A percentile compares a stretch with the other conserved stretches of the same genome.
phyloP scores from a whole-genome alignment of 2,329 filamentous ascomycete genomes.

The Xylariaceae sp. region DNA sequence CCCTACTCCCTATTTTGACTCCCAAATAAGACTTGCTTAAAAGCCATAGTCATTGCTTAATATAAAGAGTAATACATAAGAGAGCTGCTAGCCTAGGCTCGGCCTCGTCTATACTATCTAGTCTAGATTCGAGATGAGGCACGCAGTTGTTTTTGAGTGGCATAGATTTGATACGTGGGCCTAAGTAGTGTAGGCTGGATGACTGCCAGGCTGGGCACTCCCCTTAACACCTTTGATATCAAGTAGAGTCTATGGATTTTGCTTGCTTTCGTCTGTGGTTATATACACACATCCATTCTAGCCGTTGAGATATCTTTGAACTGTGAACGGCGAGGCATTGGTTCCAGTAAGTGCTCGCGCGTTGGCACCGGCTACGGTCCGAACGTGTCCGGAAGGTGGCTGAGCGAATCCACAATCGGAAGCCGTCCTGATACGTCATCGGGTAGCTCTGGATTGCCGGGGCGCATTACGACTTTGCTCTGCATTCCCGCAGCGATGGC shows the following conservation, averaged over 20 bases:
- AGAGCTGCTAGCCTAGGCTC: not conserved
- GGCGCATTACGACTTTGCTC: slow-evolving; percentile 58
- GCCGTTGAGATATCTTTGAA: not conserved
- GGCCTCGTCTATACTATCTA: not conserved
- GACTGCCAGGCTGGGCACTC: not conserved
- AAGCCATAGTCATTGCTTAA: not conserved
- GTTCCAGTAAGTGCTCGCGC: too few relatives aligned
- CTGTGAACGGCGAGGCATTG: not conserved
- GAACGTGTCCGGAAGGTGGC: slow-evolving; percentile 26
- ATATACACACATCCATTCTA: not conserved
- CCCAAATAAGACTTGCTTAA: not conserved
- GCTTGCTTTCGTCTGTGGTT: not conserved
- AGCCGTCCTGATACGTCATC: slow-evolving; percentile 40
- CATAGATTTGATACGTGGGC: too few relatives aligned
- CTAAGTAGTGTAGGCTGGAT: too few relatives aligned
- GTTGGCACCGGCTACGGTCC: slow-evolving; percentile 15
- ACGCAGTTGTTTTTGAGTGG: too few relatives aligned
- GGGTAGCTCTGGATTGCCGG: slow-evolving; percentile 64
- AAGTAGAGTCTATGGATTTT: not conserved
- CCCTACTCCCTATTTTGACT: not conserved
- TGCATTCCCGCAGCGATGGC: slow-evolving; percentile 60
- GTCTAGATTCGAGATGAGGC: not conserved
- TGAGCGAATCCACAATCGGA: slow-evolving; percentile 31
- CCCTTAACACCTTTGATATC: not conserved
- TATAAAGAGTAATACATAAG: not conserved